These are phyloP conservation scores for Plantago coronopus DNA, from an alignment of 305 asterid genomes.

Conservation along the genomic window DNA sequence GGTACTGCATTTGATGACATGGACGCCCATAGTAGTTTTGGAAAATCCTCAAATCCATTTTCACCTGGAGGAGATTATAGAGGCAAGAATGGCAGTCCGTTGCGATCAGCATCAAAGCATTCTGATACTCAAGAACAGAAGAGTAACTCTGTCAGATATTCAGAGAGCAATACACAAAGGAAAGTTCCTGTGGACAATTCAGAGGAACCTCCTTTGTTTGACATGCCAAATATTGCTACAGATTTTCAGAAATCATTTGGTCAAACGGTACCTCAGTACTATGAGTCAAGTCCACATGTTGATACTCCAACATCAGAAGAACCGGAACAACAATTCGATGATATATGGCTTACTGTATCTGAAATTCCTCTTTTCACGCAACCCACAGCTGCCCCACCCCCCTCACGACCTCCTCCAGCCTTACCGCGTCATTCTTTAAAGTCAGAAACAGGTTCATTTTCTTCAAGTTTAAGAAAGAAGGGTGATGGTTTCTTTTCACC, in stretches of 20 bases:
- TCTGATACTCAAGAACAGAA: slow-evolving; percentile 47
- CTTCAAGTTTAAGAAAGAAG: slow-evolving; percentile 57
- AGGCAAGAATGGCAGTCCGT: slow-evolving; percentile 52
- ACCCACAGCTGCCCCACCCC: slow-evolving; percentile 91
- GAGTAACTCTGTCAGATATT: slow-evolving; percentile 43
- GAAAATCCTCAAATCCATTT: slow-evolving; percentile 48
- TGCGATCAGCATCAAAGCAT: slow-evolving; percentile 43
- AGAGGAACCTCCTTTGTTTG: slow-evolving; percentile 71
- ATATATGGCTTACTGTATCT: slow-evolving; percentile 78
- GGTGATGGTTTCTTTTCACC: slow-evolving; percentile 54
- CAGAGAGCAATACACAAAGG: slow-evolving; percentile 48
- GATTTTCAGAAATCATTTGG: slow-evolving; percentile 52
- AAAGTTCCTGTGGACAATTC: slow-evolving; percentile 46
- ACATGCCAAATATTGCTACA: slow-evolving; percentile 49
- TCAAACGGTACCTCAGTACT: slow-evolving; percentile 53
- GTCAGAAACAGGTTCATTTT: slow-evolving; percentile 43
- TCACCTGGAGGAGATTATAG: slow-evolving; percentile 52
- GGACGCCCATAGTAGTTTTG: slow-evolving; percentile 62
- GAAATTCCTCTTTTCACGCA: slow-evolving; percentile 91
- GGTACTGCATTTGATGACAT: slow-evolving; percentile 74
- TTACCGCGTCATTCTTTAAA: slow-evolving; percentile 60
- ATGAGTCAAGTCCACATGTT: slow-evolving; percentile 45
- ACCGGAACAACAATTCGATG: slow-evolving; percentile 52
- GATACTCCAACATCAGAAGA: slow-evolving; percentile 57
- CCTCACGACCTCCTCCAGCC: slow-evolving; percentile 97